A percentile compares a stretch with the other conserved stretches of the same genome.
phyloP scores from a whole-genome alignment of 2,329 filamentous ascomycete species.

The Didymellaceae sp. region DNA sequence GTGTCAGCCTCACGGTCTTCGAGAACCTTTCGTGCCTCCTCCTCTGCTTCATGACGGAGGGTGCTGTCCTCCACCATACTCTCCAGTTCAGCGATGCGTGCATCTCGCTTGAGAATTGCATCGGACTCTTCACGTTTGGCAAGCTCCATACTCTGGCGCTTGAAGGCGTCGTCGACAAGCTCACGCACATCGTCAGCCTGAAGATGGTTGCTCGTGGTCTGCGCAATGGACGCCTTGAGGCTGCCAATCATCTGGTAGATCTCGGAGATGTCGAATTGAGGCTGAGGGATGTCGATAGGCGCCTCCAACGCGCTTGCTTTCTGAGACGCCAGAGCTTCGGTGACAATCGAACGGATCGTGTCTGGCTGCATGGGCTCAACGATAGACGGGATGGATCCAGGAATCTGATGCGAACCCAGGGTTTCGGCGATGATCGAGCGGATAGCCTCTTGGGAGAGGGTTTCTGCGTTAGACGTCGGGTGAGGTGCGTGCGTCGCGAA shows the following conservation, averaged over 20 bases:
- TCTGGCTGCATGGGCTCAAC: slow-evolving; percentile 42
- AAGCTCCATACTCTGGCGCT: slow-evolving; percentile 41
- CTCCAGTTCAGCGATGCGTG: slow-evolving; percentile 45
- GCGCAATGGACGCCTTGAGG: slow-evolving; percentile 56
- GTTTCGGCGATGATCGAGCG: slow-evolving; percentile 39
- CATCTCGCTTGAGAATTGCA: slow-evolving; percentile 41
- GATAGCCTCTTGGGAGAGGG: slow-evolving; percentile 34
- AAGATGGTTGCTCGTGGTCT: slow-evolving; percentile 53
- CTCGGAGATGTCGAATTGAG: slow-evolving; percentile 49
- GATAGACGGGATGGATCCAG: slow-evolving; percentile 24
- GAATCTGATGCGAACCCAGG: slow-evolving; percentile 32
- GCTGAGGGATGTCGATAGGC: slow-evolving; percentile 44
- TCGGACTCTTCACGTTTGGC: slow-evolving; percentile 39
- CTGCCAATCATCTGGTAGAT: slow-evolving; percentile 57
- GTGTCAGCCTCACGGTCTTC: slow-evolving; percentile 55
- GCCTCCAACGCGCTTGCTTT: slow-evolving; percentile 40
- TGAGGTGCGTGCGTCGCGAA: slow-evolving; percentile 54
- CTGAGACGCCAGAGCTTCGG: slow-evolving; percentile 42
- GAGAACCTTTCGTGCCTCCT: slow-evolving; percentile 50
- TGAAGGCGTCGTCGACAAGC: slow-evolving; percentile 47
- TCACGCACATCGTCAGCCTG: slow-evolving; percentile 53
- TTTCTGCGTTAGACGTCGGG: slow-evolving; percentile 19
- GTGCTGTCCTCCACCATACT: slow-evolving; percentile 44
- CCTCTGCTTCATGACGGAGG: slow-evolving; percentile 48
- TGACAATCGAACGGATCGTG: slow-evolving; percentile 44